Evolutionary conservation across 129 eudicot genomes (phyloP).

Genomic region (Mikania micrantha): DNA sequence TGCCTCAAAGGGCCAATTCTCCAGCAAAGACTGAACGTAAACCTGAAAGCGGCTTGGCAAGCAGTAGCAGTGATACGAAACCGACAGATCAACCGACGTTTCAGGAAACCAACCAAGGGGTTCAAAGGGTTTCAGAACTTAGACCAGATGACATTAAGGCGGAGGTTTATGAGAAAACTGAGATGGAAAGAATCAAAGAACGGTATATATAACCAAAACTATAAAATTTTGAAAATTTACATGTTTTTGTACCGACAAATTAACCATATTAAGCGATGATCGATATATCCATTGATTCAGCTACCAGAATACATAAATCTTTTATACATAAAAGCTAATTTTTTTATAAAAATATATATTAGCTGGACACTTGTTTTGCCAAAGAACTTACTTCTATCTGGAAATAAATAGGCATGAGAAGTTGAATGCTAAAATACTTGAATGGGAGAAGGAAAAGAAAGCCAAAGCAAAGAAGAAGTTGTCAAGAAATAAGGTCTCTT

Average conservation of each 20-base stretch:
- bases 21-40: slow-evolving; percentile 22
- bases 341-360: no score
- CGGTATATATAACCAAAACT: slow-evolving; percentile 29
- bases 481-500: slow-evolving; percentile 53
- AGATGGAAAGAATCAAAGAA: slow-evolving; percentile 55
- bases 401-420: slow-evolving; percentile 50
- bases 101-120: background rate
- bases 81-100: background rate
- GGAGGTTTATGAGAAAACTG: slow-evolving; percentile 66
- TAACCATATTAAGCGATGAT: no score
- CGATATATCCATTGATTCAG: no score
- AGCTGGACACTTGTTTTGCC: no score
- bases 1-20: slow-evolving; percentile 30
- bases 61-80: background rate
- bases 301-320: no score
- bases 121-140: slow-evolving; percentile 17
- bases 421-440: slow-evolving; percentile 49
- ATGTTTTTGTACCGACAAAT: background rate
- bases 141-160: slow-evolving; percentile 41
- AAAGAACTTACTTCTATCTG: background rate
- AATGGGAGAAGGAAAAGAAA: slow-evolving; percentile 87
- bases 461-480: slow-evolving; percentile 53
- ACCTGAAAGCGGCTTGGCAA: slow-evolving; percentile 22
- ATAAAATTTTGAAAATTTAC: background rate
- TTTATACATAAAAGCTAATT: no score